Evolutionary conservation across 805 yeast species (phyloP), one percentile per base, ranked within the genome.

Genomic region (Saccharomycopsis lassenensis): DNA sequence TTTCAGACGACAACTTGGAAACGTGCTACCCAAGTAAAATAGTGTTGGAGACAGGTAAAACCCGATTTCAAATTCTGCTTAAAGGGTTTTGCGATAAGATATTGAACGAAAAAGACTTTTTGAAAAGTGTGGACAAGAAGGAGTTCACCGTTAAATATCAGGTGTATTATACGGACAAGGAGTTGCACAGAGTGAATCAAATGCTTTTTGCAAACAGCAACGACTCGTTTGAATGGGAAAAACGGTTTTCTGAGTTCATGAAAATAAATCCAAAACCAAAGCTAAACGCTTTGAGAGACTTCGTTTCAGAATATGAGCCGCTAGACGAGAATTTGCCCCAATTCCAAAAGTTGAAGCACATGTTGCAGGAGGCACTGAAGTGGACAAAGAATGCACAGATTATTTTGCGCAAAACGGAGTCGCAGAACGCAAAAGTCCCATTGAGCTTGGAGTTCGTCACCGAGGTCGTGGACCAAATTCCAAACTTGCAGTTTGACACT

Each of bases 301-400:
- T 46, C 76, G n/a, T 54, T 4, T 37, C 49, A 3, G 84, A 77
- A 33, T 79, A 83, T 4, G 77, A 74, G 41, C 59, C 64, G 29
- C 62, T 76, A 1, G 50, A 51, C n/a, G 57, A 58, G 4, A 56
- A 60, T 1, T 52, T 69, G 3, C 52, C 61, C 1, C 61, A 57
- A 26, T 62, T 58, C 29, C 44, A 39, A 3, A 41, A 54, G 18
- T 54, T 80, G 37, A 56, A 59, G 34, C 40, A 39, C 1, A 67
- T 67, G 40, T 55, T 77, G 20, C 57, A 56, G 2, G 52, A 56
- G 12, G 69, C 79, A 1, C 64, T 62, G 33, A 52, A 50, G 6
- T 74, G 81, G 67, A 59, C 67, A 16, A 75, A 69, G 12, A 65
- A 65, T 24, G 79, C 80, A 17, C 74, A 70, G 42, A 57, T 55